Evolutionary conservation across 108 stramenopile species (phyloP).

Genomic region (Nitzschia inconspicua): DNA sequence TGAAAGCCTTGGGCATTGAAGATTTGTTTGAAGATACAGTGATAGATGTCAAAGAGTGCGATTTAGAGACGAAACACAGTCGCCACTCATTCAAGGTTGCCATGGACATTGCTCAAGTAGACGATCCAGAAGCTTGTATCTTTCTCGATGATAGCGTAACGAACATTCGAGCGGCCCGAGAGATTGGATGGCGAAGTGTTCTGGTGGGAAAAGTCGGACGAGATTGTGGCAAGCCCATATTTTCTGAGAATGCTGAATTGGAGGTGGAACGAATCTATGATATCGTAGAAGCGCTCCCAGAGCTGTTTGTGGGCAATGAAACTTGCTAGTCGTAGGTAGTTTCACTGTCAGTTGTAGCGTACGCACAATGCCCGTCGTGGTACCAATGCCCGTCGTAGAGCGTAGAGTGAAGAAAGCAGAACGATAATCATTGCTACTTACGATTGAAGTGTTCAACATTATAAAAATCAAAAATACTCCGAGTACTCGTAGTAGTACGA

Average conservation of each 20-base stretch:
- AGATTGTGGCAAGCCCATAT: slow-evolving; percentile 42
- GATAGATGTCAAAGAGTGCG: slow-evolving; percentile 51
- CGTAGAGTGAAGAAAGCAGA: too few species aligned
- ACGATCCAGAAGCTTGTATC: slow-evolving; percentile 44
- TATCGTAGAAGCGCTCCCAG: slow-evolving; percentile 39
- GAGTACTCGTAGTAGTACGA: too few species aligned
- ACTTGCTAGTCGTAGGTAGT: too few species aligned
- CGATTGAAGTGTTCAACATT: too few species aligned
- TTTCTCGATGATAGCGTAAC: slow-evolving; percentile 60
- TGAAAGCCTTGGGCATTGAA: slow-evolving; percentile 52
- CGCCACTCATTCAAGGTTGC: slow-evolving; percentile 43
- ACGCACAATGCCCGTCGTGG: too few species aligned
- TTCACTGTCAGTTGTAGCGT: too few species aligned
- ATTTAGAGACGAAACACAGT: slow-evolving; percentile 64
- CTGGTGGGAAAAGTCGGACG: slow-evolving; percentile 53
- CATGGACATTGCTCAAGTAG: slow-evolving; percentile 51
- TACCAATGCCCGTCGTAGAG: too few species aligned
- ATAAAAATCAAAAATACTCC: too few species aligned
- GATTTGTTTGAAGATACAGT: slow-evolving; percentile 49
- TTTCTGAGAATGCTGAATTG: slow-evolving; percentile 48
- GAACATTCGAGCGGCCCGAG: slow-evolving; percentile 49
- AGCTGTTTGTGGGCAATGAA: slow-evolving; percentile 55
- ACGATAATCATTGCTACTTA: too few species aligned
- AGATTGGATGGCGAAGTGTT: slow-evolving; percentile 51
- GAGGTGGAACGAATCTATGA: slow-evolving; percentile 62